Conservation (phyloP, 441 rosid species). For the Raphanus hybrid region DNA sequence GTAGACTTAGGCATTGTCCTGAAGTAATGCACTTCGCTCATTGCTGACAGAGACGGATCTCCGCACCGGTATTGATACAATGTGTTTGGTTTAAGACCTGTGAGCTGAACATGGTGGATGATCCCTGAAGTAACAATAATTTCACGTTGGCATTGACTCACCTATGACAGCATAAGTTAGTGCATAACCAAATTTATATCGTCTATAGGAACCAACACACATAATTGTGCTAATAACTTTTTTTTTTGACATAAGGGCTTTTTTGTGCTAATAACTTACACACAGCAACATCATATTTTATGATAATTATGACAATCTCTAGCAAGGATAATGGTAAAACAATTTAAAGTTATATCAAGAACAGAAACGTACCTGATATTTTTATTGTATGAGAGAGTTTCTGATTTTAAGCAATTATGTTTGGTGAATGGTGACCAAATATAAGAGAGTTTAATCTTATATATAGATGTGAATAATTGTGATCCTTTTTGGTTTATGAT, state of each 20-base stretch:
- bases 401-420: no score
- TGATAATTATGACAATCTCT: not conserved
- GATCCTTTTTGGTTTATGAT: no score
- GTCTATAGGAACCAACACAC: not conserved
- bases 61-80: constrained; percentile 74
- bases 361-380: no score
- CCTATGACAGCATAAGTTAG: not conserved
- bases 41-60: constrained; percentile 65
- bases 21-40: constrained; percentile 62
- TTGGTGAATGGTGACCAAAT: no score
- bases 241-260: no score
- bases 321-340: not conserved
- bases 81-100: constrained; percentile 60
- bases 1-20: constrained; percentile 76
- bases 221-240: not conserved
- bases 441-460: no score
- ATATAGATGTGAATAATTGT: no score
- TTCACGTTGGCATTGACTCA: not conserved
- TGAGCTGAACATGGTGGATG: constrained; percentile 65
- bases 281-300: not conserved
- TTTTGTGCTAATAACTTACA: no score
- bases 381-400: no score
- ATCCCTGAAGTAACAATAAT: constrained; percentile 51
- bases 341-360: no score
- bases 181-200: not conserved